These are phyloP conservation scores for Penicillium malachiteum DNA, from an alignment of 495 filamentous ascomycete genomes.

Conservation along the genomic window DNA sequence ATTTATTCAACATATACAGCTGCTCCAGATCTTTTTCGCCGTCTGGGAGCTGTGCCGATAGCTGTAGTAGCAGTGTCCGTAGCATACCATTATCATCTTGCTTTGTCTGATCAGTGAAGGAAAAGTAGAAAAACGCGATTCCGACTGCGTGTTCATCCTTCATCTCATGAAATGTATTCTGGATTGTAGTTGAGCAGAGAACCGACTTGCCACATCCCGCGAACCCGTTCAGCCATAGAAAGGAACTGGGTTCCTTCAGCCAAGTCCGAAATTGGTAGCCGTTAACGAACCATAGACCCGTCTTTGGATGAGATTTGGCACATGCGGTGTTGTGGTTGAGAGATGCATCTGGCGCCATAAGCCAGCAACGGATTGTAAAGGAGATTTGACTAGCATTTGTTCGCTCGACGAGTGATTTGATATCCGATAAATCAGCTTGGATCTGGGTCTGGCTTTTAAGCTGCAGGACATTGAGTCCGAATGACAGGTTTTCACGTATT, in stretches of 20 bases:
- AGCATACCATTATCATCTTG: slow-evolving; percentile 30
- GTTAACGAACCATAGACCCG: slow-evolving; percentile 36
- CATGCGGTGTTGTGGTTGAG: slow-evolving; percentile 28
- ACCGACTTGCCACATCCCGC: slow-evolving; percentile 44
- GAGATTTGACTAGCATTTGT: slow-evolving; percentile 24
- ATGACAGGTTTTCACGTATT: slow-evolving; percentile 25
- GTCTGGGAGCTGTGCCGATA: slow-evolving; percentile 29
- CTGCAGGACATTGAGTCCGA: slow-evolving; percentile 29
- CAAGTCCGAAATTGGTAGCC: slow-evolving; percentile 27
- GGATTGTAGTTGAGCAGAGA: slow-evolving; percentile 35
- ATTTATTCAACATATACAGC: slow-evolving; percentile 12
- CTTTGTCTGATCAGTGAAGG: slow-evolving; percentile 35
- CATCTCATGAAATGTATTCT: slow-evolving; percentile 21
- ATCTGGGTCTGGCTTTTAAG: slow-evolving; percentile 16
- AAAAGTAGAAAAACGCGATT: slow-evolving; percentile 44
- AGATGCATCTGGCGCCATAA: slow-evolving; percentile 30
- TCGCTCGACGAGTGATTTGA: slow-evolving; percentile 13
- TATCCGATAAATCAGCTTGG: slow-evolving; percentile 16
- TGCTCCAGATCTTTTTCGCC: slow-evolving; percentile 13
- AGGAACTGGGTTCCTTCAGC: slow-evolving; percentile 32
- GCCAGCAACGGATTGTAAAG: slow-evolving; percentile 26
- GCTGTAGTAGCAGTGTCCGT: slow-evolving; percentile 35
- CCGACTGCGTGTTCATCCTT: slow-evolving; percentile 16
- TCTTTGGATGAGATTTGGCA: slow-evolving; percentile 22
- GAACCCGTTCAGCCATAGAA: slow-evolving; percentile 42